Evolutionary conservation across 2,329 filamentous ascomycete genomes (phyloP), one percentile per base, ranked within the genome.

Genomic region (Aureobasidium sp.): DNA sequence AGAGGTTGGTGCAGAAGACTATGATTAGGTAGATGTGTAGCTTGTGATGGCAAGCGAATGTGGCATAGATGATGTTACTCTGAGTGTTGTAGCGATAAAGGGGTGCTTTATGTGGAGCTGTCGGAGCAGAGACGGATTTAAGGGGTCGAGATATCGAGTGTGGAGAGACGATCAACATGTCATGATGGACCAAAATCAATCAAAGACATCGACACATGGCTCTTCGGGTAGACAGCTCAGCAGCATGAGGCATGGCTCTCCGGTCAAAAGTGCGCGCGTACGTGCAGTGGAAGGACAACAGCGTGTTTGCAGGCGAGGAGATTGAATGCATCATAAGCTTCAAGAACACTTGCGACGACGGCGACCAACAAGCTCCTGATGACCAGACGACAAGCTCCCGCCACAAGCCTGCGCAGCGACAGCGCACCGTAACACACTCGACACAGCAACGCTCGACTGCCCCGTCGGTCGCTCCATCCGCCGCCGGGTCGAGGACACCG

Each of bases 271-370:
- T 99, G 73, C 89, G 92, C 74, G 93, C 96, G 75, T 96, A 93
- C 74, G 90, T 99, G 74, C 86, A 87, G 77, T 99, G 93, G 89
- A 88, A 90, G 73, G 89, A 95, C 71, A 86, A 93, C 74, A 92
- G 89, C 64, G 90, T 99, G 69, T 99, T 97, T 76, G 90, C 94
- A 61, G 94, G 94, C 74, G 94, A 99, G 79, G 88, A 96, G 70
- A 84, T 97, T 70, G 89, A 92, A 77, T 97, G 94, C 76, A 91
- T 87, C 66, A 95, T 99, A 73, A 96, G 90, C 54, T 99, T 99
- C 77, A 93, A 88, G 76, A 99, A 99, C 73, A 82, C 92, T 53
- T 78, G 81, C 31, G 73, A 69, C 64, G 81, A 84, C 23, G 68
- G 70, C n/a, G 64, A 61, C 66, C 69, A 64, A 69, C 68, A 58